Evolutionary conservation across 306 rosid genomes (phyloP).

Genomic region (Trifolium pratense): DNA sequence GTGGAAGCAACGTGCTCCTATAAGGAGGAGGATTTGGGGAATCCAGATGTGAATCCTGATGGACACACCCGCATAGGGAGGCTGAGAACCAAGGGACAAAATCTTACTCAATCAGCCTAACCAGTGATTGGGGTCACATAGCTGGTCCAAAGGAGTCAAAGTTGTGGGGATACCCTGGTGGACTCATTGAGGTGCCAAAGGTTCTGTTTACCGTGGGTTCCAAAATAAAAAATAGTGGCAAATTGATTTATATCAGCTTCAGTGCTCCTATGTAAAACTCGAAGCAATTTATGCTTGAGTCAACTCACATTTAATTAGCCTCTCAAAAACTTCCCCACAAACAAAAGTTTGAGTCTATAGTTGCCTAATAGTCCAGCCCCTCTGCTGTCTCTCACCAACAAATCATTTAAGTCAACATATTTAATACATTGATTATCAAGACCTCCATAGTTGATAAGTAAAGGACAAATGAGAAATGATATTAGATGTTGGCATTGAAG

Average conservation of each 20-base stretch:
- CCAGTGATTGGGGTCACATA: background rate
- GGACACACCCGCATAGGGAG: background rate
- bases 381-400: background rate
- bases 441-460: constrained; percentile 34
- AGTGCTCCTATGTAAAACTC: background rate
- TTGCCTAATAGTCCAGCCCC: background rate
- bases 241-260: no score
- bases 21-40: background rate
- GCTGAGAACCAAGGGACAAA: background rate
- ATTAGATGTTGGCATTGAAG: constrained; percentile 9
- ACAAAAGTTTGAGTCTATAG: background rate
- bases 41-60: background rate
- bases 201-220: background rate
- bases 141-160: background rate
- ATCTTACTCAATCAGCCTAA: background rate
- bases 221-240: no score
- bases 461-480: constrained; percentile 21
- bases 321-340: constrained; percentile 23
- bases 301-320: constrained; percentile 21
- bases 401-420: constrained; percentile 20
- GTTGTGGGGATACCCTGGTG: background rate
- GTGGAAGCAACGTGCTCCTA: background rate
- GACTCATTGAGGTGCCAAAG: background rate
- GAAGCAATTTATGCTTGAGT: background rate
- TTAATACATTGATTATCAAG: constrained; percentile 12